Base-by-base conservation (phyloP, 768 basidiomycete species). In the Russula brevipes region DNA sequence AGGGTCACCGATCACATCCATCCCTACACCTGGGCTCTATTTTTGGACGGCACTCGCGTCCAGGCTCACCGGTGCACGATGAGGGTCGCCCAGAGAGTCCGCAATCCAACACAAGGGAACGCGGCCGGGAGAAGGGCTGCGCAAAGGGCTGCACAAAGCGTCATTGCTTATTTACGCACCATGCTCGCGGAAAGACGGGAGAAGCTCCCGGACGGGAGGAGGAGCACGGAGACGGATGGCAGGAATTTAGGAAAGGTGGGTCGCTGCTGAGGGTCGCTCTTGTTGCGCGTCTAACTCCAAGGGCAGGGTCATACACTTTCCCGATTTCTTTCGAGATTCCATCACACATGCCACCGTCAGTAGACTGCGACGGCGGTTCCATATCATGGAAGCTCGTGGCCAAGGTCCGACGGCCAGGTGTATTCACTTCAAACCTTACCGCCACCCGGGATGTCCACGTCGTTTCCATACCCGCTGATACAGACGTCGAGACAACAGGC, bases 301-400 rank as follows among this genome's bases (percentile, higher is more conserved):
- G 36, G 9, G 38, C 68, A 91, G 94, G 94, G 19, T 89, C 85
- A 5, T 98, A 98, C 72, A 92, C 88, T 17, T 98, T 93, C 74
- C 96, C 96, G 3, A 89, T 99, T 70, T 90, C 90, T 14, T 94
- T 98, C 73, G 79, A 86, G 17, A 86, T 99, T 59, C 92, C 96
- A 0, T 79, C 84, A 5, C 81, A 83, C 62, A 80, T 88, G 3
- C 93, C 94, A 3, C 91, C 96, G 2, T 85, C 86, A 0, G 77
- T 95, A 65, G 78, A 79, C 47, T 86, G 86, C 64, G 83, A 87
- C 44, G 88, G 83, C 67, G 96, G 94, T 9, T 81, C 84, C 3
- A 85, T 97, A 12, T 72, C 72, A 1, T 99, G 97, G 86, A 77
- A 79, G 47, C 81, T 98, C 24, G 89, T 85, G 71, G 95, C 93